A percentile compares a stretch with the other conserved stretches of the same genome.
phyloP scores from a whole-genome alignment of 2,329 filamentous ascomycete genomes.

The Harringtonia lauricola region DNA sequence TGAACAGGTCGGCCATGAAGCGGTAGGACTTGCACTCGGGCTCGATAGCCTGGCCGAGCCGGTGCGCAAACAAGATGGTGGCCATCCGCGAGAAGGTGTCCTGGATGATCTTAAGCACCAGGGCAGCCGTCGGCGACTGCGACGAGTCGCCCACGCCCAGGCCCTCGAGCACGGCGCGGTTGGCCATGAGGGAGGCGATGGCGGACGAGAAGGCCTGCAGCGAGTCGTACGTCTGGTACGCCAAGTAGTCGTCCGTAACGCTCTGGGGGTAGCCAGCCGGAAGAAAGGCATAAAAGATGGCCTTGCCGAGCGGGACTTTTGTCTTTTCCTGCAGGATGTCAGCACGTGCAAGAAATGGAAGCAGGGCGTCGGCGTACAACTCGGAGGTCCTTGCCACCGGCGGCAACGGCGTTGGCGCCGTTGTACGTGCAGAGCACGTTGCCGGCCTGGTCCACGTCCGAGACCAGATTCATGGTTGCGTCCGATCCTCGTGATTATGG shows the following conservation, averaged over 20 bases:
- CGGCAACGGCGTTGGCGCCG: slow-evolving; percentile 1
- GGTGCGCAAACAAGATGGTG: slow-evolving; percentile 78
- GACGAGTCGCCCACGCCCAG: slow-evolving; percentile 75
- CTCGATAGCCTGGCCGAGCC: slow-evolving; percentile 71
- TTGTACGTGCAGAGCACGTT: slow-evolving; percentile 24
- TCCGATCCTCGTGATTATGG: background rate
- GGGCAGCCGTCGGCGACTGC: slow-evolving; percentile 67
- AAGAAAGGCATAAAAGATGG: slow-evolving; percentile 60
- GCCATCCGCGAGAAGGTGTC: slow-evolving; percentile 71
- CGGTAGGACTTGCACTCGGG: slow-evolving; percentile 87
- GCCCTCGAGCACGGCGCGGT: slow-evolving; percentile 66
- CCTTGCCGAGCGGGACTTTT: slow-evolving; percentile 23
- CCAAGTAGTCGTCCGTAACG: slow-evolving; percentile 73
- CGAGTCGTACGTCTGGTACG: slow-evolving; percentile 62
- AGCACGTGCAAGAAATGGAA: background rate
- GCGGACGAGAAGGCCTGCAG: slow-evolving; percentile 77
- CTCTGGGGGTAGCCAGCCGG: slow-evolving; percentile 82
- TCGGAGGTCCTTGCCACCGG: slow-evolving; percentile 14
- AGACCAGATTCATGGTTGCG: slow-evolving; percentile 18
- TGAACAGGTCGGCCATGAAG: slow-evolving; percentile 78
- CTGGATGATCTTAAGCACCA: slow-evolving; percentile 74
- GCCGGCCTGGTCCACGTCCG: slow-evolving; percentile 26
- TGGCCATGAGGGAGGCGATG: slow-evolving; percentile 69
- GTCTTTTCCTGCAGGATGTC: slow-evolving; percentile 19
- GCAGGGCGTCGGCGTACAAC: slow-evolving; percentile 13